These are phyloP conservation scores for Kalaharituber pfeilii DNA, from an alignment of 2,329 filamentous ascomycete species.

Conservation along the genomic window DNA sequence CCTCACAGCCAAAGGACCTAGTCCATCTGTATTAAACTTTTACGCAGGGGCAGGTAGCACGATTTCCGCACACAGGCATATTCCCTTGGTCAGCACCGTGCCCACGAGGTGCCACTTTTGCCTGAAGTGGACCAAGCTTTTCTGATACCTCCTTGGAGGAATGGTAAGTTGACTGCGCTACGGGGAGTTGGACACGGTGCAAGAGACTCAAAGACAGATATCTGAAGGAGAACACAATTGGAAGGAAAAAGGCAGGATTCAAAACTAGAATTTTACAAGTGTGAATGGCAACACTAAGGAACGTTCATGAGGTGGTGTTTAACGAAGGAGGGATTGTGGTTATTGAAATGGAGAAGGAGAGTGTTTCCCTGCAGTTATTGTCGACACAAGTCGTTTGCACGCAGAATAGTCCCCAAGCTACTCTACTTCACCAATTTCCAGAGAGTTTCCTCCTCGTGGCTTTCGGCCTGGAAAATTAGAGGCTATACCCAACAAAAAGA, in stretches of 20 bases:
- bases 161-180: conserved; percentile 11
- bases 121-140: conserved; percentile 9
- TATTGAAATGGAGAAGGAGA: neutral
- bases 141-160: conserved; percentile 2
- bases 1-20: conserved; percentile 7
- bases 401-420: neutral
- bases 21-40: conserved; percentile 12
- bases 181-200: conserved; percentile 5
- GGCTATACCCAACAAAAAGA: too few relatives aligned
- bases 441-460: neutral
- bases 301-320: conserved; percentile 6
- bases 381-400: neutral
- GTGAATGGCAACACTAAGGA: neutral
- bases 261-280: neutral
- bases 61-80: conserved; percentile 6
- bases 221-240: conserved; percentile 9
- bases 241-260: neutral
- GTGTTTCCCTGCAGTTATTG: neutral
- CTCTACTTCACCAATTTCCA: neutral
- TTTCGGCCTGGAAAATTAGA: neutral
- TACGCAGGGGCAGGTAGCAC: conserved; percentile 15
- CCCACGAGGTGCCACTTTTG: conserved; percentile 4
- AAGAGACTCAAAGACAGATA: conserved; percentile 5
- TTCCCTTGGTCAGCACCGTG: neutral
- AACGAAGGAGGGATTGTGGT: neutral